These are phyloP conservation scores for Adenanthera pavonina DNA, from an alignment of 306 rosid species.

Conservation along the genomic window DNA sequence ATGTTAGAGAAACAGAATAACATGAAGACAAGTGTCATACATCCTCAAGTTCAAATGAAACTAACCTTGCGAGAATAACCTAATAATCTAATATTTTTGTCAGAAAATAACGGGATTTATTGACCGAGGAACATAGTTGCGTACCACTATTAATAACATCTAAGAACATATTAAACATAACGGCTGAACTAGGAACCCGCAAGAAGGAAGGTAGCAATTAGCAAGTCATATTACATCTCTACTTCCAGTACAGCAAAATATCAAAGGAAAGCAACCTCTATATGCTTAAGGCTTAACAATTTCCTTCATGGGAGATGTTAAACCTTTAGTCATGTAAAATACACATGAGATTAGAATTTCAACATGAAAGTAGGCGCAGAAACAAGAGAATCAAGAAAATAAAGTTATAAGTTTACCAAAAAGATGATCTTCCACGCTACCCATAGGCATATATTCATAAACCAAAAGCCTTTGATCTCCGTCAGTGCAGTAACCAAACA, in stretches of 20 bases:
- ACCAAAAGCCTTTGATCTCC: constrained; percentile 95
- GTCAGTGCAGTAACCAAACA: constrained; percentile 94
- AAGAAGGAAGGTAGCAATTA: neutral
- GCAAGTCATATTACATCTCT: neutral
- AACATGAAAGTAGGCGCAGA: neutral
- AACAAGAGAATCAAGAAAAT: neutral
- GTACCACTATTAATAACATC: constrained; percentile 15
- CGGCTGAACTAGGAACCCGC: neutral
- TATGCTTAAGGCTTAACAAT: neutral
- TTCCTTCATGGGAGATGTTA: no score
- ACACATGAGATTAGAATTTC: neutral
- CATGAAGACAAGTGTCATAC: constrained; percentile 15
- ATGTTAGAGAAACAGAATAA: constrained; percentile 4
- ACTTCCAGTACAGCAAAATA: neutral
- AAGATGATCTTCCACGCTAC: constrained; percentile 79
- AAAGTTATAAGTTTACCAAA: constrained; percentile 50
- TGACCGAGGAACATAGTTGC: constrained; percentile 3
- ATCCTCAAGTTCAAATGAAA: constrained; percentile 22
- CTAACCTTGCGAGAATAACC: constrained; percentile 1
- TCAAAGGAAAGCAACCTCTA: neutral
- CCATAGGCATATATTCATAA: constrained; percentile 70
- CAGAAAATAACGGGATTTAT: neutral
- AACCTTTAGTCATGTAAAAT: neutral
- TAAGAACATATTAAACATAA: neutral
- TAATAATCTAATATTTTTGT: constrained; percentile 27